Conservation (phyloP, 1,284 basidiomycete genomes). For the Puccinia coronata region DNA sequence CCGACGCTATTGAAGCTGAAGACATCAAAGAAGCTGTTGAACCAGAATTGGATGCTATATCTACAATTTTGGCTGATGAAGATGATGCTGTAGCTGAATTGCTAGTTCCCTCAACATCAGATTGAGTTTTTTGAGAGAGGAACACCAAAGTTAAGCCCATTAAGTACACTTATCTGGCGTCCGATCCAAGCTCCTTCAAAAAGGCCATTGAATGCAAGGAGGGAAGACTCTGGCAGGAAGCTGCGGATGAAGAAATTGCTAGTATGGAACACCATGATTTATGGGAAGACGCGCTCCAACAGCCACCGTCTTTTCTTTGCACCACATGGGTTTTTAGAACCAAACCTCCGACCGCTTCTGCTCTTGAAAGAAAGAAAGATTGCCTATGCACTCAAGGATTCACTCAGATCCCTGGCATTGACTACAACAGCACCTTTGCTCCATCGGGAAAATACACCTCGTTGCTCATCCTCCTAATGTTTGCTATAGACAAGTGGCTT, state of each 20-base stretch:
- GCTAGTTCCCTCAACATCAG: not conserved
- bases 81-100: too few species aligned
- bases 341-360: conserved; percentile 59
- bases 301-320: conserved; percentile 52
- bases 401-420: conserved; percentile 60
- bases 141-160: not conserved
- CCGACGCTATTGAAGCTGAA: not conserved
- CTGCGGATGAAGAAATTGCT: not conserved
- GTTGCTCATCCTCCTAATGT: conserved; percentile 57
- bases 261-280: conserved; percentile 13
- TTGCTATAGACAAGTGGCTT: too few species aligned
- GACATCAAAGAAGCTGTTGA: not conserved
- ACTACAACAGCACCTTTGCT: conserved; percentile 62
- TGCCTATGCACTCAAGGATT: conserved; percentile 62
- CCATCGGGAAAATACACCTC: conserved; percentile 60
- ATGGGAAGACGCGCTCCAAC: not conserved
- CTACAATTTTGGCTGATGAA: too few species aligned
- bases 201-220: not conserved
- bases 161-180: not conserved
- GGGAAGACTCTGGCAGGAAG: not conserved
- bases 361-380: conserved; percentile 59
- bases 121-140: not conserved
- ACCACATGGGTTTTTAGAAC: conserved; percentile 60
- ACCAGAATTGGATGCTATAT: not conserved
- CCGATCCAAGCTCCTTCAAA: not conserved